Base-by-base conservation (phyloP, 257 asterid species). In the Phtheirospermum japonicum region DNA sequence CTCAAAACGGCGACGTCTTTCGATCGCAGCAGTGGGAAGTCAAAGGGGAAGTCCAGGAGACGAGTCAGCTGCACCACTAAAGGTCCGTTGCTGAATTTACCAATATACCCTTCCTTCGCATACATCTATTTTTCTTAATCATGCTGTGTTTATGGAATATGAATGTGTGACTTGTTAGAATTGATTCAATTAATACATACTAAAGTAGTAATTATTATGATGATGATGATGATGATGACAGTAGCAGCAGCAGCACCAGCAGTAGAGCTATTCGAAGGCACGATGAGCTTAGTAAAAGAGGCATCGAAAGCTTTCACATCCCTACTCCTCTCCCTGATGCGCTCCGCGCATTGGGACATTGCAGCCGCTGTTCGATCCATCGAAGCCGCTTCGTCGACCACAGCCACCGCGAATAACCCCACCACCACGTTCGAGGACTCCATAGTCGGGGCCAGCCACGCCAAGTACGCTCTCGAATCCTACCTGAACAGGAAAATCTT, bases 281-380 rank as follows among this genome's bases (percentile, higher is more conserved):
- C 97, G 4, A 82, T 88, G 88, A 70, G 82, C 67, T 56, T 72
- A 42, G 96, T 83, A 0, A 85, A 78, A 69, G 94, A 87, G 55
- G 90, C 89, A 2, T 84, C 97, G 4, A 90, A 87, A 71, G 76
- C 96, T 48, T 87, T 83, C 79, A 83, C 96, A 39, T 65, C 94
- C 56, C 68, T 80, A 10, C 96, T 91, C 67, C 98, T 91, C 75
- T 88, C 95, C 49, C 83, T 86, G 23, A 91, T 91, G 98, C 93
- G 94, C 39, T 79, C 89, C 1, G 98, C 98, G 0, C 86, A 76
- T 34, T 91, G 97, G 98, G 98, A 91, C 67, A 91, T 86, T 2
- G 76, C 95, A 0, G 97, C 99, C 0, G 99, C 97, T 0, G 97
- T 92, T 23, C 84, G 89, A 68, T 92, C 99, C 53, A 92, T 92